phyloP scores from a whole-genome alignment of 1,139 yeast species.

The Lodderomyces oxycetoniae region DNA sequence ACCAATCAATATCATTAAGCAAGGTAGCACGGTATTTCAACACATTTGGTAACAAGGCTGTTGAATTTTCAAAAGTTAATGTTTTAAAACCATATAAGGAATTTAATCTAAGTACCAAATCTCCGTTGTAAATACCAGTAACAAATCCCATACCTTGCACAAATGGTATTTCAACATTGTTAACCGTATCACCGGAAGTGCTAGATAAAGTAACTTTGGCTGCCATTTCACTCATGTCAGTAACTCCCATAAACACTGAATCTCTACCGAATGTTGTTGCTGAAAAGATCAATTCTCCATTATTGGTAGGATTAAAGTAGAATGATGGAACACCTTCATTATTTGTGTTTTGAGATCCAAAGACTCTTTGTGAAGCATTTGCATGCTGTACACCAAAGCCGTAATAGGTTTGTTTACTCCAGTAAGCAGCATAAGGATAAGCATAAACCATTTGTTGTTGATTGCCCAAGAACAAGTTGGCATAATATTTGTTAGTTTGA shows the following conservation, averaged over 20 bases:
- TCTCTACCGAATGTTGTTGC: conserved; percentile 43
- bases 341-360: conserved; percentile 46
- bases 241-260: conserved; percentile 36
- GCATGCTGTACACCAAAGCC: conserved; percentile 73
- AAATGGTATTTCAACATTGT: conserved; percentile 38
- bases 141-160: conserved; percentile 80
- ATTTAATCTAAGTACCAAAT: conserved; percentile 47
- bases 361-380: conserved; percentile 53
- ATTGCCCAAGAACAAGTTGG: conserved; percentile 63
- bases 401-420: conserved; percentile 33
- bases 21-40: conserved; percentile 56
- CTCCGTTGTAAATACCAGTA: conserved; percentile 59
- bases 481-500: conserved; percentile 80
- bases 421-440: conserved; percentile 80
- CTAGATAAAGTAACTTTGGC: conserved; percentile 47
- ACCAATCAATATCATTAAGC: conserved; percentile 40
- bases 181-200: conserved; percentile 16
- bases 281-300: conserved; percentile 51
- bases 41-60: conserved; percentile 36
- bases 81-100: conserved; percentile 50
- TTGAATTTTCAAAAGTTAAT: conserved; percentile 44
- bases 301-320: conserved; percentile 51
- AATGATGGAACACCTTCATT: conserved; percentile 28
- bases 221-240: conserved; percentile 54
- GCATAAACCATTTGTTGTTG: conserved; percentile 69